Conservation (phyloP, 2,329 filamentous ascomycete species). For the Epichloe gansuensis region DNA sequence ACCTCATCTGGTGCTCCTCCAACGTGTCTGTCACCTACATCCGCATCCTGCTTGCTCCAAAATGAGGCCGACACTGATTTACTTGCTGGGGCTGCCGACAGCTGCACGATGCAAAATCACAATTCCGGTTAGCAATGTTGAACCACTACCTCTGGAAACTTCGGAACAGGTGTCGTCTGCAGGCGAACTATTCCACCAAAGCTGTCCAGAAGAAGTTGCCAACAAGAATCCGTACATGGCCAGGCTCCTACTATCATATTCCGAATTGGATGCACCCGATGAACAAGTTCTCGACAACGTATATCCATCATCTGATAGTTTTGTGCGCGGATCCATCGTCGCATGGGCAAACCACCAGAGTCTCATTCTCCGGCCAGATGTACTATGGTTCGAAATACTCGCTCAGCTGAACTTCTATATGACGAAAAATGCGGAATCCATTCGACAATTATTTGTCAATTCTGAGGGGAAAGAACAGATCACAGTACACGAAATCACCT, state of each 20-base stretch:
- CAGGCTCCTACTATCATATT: constrained; percentile 17
- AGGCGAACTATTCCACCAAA: constrained; percentile 17
- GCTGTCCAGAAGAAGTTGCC: constrained; percentile 21
- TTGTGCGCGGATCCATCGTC: constrained; percentile 31
- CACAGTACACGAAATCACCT: constrained; percentile 12
- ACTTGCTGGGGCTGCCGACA: constrained; percentile 5
- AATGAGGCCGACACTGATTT: constrained; percentile 1
- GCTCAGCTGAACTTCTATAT: constrained; percentile 39
- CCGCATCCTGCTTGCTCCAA: not conserved
- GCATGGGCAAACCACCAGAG: constrained; percentile 38
- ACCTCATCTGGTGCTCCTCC: not conserved
- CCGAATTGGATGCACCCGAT: constrained; percentile 8
- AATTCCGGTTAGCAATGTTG: constrained; percentile 15
- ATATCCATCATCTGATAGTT: constrained; percentile 23
- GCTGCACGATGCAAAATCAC: constrained; percentile 8
- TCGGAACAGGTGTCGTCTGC: constrained; percentile 14
- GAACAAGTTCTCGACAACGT: constrained; percentile 10
- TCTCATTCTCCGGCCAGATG: constrained; percentile 37
- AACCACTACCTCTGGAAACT: constrained; percentile 14
- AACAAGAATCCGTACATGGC: constrained; percentile 11
- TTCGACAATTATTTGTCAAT: constrained; percentile 32
- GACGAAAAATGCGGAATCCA: constrained; percentile 30
- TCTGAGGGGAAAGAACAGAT: constrained; percentile 31
- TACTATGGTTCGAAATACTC: constrained; percentile 42
- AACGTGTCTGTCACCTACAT: not conserved